These are phyloP conservation scores for Cercospora canescens DNA, from an alignment of 2,329 filamentous ascomycete genomes.

Conservation along the genomic window DNA sequence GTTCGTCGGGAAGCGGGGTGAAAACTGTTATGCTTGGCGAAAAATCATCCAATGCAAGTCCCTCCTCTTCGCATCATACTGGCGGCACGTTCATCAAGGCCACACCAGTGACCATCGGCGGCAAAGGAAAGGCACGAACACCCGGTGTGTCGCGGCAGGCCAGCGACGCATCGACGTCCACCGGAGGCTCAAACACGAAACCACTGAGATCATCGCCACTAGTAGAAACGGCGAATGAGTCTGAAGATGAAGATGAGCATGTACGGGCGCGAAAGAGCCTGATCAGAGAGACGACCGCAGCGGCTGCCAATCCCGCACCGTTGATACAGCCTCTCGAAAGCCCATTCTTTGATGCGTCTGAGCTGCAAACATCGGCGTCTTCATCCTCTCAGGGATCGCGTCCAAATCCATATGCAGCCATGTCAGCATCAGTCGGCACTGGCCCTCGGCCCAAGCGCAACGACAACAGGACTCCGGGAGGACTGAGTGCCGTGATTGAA, in stretches of 20 bases:
- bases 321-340: slow-evolving; percentile 31
- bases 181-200: slow-evolving; percentile 23
- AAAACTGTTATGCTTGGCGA: slow-evolving; percentile 42
- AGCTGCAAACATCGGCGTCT: slow-evolving; percentile 23
- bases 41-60: slow-evolving; percentile 31
- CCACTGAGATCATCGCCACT: slow-evolving; percentile 36
- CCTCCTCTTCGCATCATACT: slow-evolving; percentile 34
- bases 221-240: slow-evolving; percentile 29
- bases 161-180: slow-evolving; percentile 27
- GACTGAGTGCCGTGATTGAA: slow-evolving; percentile 48
- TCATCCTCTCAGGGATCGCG: slow-evolving; percentile 19
- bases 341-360: slow-evolving; percentile 38
- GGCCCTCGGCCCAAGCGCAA: slow-evolving; percentile 16
- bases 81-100: slow-evolving; percentile 41
- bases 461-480: slow-evolving; percentile 27
- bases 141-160: slow-evolving; percentile 28
- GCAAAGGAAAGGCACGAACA: slow-evolving; percentile 35
- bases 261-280: slow-evolving; percentile 32
- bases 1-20: slow-evolving; percentile 9
- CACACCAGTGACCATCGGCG: slow-evolving; percentile 48
- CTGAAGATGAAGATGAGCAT: slow-evolving; percentile 35
- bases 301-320: slow-evolving; percentile 20
- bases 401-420: slow-evolving; percentile 42
- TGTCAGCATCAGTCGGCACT: slow-evolving; percentile 32
- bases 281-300: slow-evolving; percentile 18